These are phyloP conservation scores for Castanopsis chinensis DNA, from an alignment of 306 rosid species.

Conservation along the genomic window DNA sequence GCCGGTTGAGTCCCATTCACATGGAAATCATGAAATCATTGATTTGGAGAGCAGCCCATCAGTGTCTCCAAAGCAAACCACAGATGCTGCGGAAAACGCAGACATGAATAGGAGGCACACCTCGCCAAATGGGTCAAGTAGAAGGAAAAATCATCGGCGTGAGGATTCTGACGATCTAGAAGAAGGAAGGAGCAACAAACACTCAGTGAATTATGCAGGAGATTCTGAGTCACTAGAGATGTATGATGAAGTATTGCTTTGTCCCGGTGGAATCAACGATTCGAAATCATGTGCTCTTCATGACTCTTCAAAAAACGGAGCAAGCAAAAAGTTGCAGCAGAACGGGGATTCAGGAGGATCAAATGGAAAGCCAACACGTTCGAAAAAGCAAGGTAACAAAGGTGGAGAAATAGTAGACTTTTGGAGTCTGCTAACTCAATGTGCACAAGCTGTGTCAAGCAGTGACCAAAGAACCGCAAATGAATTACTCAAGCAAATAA, in stretches of 20 bases:
- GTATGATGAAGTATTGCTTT: constrained; percentile 40
- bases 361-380: constrained; percentile 26
- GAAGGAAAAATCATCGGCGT: constrained; percentile 31
- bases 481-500: constrained; percentile 54
- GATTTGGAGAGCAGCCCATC: constrained; percentile 1
- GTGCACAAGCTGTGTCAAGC: constrained; percentile 72
- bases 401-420: constrained; percentile 41
- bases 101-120: not conserved
- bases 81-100: not conserved
- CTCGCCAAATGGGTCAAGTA: constrained; percentile 23
- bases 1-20: constrained; percentile 4
- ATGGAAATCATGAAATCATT: constrained; percentile 24
- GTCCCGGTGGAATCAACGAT: constrained; percentile 14
- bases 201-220: constrained; percentile 36
- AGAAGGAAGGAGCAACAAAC: constrained; percentile 40
- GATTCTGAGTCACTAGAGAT: constrained; percentile 34
- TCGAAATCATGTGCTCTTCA: not conserved
- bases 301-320: constrained; percentile 20
- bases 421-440: constrained; percentile 61
- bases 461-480: constrained; percentile 57
- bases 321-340: not conserved
- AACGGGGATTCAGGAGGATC: constrained; percentile 29
- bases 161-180: constrained; percentile 26
- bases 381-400: constrained; percentile 33
- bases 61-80: not conserved